phyloP scores from a whole-genome alignment of 2,329 filamentous ascomycete genomes.

The Colletotrichum eleusines region DNA sequence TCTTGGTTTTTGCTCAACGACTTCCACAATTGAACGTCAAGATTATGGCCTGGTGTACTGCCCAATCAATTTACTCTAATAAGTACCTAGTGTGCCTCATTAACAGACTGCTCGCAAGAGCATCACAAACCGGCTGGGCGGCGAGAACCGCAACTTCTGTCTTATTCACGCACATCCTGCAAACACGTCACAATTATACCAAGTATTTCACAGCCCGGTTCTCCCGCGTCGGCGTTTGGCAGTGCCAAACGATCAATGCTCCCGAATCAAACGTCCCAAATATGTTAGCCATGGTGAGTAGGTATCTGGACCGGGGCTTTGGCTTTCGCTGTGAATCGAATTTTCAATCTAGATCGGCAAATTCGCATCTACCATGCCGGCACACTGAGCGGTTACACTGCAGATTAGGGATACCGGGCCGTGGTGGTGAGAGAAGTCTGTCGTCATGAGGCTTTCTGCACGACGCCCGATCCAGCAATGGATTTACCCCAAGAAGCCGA shows the following conservation, averaged over 20 bases:
- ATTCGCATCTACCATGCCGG: neutral
- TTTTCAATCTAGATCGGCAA: neutral
- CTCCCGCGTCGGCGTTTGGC: too few species aligned
- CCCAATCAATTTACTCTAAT: neutral
- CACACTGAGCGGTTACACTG: neutral
- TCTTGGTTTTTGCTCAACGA: neutral
- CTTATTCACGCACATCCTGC: neutral
- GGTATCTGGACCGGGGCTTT: neutral
- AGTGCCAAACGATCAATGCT: neutral
- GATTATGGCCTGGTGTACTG: neutral
- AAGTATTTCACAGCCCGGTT: neutral
- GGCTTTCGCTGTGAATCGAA: neutral
- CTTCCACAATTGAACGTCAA: neutral
- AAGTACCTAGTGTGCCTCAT: neutral
- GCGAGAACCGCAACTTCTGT: neutral
- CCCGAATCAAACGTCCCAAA: too few species aligned
- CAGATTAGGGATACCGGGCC: neutral
- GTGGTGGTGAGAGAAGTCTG: conserved; percentile 18
- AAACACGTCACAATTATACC: neutral
- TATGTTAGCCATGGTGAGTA: neutral
- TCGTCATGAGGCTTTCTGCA: conserved; percentile 32
- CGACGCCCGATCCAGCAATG: conserved; percentile 18
- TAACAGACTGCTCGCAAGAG: neutral
- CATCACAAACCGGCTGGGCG: neutral
- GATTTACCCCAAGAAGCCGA: conserved; percentile 7